phyloP scores from a whole-genome alignment of 2,329 filamentous ascomycete species.

The Aureobasidium musti region DNA sequence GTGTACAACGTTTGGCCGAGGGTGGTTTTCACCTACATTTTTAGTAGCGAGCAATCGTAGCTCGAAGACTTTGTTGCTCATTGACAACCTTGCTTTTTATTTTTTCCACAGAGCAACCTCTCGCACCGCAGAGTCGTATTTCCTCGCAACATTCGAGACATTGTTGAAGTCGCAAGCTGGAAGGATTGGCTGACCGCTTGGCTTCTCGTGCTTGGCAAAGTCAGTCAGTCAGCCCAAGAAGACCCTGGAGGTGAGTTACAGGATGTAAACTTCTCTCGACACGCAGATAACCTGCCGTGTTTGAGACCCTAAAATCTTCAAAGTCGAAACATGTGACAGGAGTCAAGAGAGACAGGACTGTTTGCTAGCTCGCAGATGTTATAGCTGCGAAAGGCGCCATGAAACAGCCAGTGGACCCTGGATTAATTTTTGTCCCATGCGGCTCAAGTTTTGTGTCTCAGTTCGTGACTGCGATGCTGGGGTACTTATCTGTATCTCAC shows the following conservation, averaged over 20 bases:
- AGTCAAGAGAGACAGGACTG: constrained; percentile 10
- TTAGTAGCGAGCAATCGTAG: constrained; percentile 3
- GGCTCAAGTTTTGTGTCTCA: constrained; percentile 12
- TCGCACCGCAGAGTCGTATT: not conserved
- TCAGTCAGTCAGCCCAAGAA: not conserved
- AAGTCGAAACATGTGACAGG: constrained; percentile 11
- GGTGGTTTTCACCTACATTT: not conserved
- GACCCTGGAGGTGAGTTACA: not conserved
- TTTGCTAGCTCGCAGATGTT: not conserved
- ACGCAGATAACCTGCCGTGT: not conserved
- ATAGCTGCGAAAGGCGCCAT: not conserved
- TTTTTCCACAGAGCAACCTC: not conserved
- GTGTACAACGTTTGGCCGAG: not conserved
- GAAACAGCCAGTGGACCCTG: constrained; percentile 19
- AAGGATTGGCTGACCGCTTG: not conserved
- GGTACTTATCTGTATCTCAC: not conserved
- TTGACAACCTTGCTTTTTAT: not conserved
- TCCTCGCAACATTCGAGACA: not conserved
- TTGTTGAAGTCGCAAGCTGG: not conserved
- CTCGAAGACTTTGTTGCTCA: not conserved
- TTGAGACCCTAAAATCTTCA: not conserved
- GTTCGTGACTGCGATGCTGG: constrained; percentile 8
- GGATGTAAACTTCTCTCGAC: not conserved
- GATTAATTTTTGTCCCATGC: not conserved
- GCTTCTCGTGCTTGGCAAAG: constrained; percentile 13